Percentiles rank a stretch among this genome's conserved stretches.
phyloP scores from a whole-genome alignment of 495 filamentous ascomycete species.

The Coniosporium apollinis region DNA sequence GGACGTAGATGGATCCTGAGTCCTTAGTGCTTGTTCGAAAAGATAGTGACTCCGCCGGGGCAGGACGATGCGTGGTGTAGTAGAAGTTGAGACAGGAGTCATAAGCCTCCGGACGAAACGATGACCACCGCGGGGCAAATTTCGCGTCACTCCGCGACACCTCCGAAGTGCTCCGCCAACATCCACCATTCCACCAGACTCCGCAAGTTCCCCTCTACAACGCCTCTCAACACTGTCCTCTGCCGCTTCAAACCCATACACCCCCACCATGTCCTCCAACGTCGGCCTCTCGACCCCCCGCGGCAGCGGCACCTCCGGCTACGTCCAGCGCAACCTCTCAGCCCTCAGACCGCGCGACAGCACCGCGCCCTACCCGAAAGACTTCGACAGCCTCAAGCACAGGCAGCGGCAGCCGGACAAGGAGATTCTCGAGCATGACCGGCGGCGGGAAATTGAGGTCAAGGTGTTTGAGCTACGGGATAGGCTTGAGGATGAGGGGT shows the following conservation, averaged over 20 bases:
- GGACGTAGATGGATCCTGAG: too few relatives aligned
- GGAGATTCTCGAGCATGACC: constrained; percentile 86
- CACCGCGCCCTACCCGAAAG: constrained; percentile 42
- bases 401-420: constrained; percentile 72
- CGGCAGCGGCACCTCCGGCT: constrained; percentile 89
- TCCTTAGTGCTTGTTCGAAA: too few relatives aligned
- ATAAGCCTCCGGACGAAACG: too few relatives aligned
- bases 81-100: too few relatives aligned
- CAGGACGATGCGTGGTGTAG: too few relatives aligned
- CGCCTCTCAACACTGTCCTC: not conserved
- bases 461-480: constrained; percentile 85
- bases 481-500: constrained; percentile 75
- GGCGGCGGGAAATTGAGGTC: constrained; percentile 73
- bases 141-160: too few relatives aligned
- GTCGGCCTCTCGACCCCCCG: constrained; percentile 92
- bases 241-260: not conserved
- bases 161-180: too few relatives aligned
- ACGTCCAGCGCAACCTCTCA: constrained; percentile 88
- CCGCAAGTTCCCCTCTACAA: too few relatives aligned
- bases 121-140: too few relatives aligned
- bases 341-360: constrained; percentile 60
- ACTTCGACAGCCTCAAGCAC: constrained; percentile 44
- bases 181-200: too few relatives aligned
- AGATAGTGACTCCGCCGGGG: too few relatives aligned
- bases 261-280: constrained; percentile 69